phyloP scores from a whole-genome alignment of 1,139 yeast species.

The Zygoascus sp. region DNA sequence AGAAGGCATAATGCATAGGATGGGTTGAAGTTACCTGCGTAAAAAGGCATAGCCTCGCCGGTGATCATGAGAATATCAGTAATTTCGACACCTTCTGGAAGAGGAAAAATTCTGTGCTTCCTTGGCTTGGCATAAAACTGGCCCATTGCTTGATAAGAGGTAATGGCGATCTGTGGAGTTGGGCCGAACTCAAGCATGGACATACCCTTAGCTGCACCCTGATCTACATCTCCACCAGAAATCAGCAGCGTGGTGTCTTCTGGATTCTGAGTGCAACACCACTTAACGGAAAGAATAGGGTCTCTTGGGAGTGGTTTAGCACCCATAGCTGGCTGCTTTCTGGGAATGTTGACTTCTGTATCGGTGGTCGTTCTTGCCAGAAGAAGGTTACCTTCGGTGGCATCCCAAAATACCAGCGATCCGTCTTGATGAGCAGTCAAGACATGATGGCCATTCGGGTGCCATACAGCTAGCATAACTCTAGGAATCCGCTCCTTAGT shows the following conservation, averaged over 20 bases:
- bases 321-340: conserved; percentile 17
- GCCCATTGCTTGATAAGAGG: conserved; percentile 80
- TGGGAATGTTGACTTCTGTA: conserved; percentile 55
- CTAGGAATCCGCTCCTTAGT: conserved; percentile 43
- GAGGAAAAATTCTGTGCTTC: conserved; percentile 50
- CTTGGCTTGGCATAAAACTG: conserved; percentile 67
- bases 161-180: conserved; percentile 72
- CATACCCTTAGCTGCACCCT: conserved; percentile 50
- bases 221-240: conserved; percentile 58
- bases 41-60: conserved; percentile 45
- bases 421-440: conserved; percentile 78
- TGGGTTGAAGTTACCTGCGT: conserved; percentile 34
- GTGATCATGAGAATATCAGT: conserved; percentile 51
- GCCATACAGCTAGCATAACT: conserved; percentile 66
- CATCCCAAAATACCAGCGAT: conserved; percentile 89
- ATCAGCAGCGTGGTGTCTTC: conserved; percentile 72
- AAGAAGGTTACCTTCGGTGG: conserved; percentile 64
- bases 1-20: conserved; percentile 58
- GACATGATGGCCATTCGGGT: conserved; percentile 87
- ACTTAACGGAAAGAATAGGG: conserved; percentile 44
- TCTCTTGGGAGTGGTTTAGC: conserved; percentile 28
- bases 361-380: conserved; percentile 73
- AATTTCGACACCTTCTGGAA: conserved; percentile 43
- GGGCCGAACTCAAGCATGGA: conserved; percentile 72
- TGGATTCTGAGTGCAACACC: conserved; percentile 80